Percentiles rank a stretch among this genome's conserved stretches.
These are phyloP conservation scores for Cladosporium sp. DNA, from an alignment of 2,329 filamentous ascomycete genomes.

Conservation along the genomic window DNA sequence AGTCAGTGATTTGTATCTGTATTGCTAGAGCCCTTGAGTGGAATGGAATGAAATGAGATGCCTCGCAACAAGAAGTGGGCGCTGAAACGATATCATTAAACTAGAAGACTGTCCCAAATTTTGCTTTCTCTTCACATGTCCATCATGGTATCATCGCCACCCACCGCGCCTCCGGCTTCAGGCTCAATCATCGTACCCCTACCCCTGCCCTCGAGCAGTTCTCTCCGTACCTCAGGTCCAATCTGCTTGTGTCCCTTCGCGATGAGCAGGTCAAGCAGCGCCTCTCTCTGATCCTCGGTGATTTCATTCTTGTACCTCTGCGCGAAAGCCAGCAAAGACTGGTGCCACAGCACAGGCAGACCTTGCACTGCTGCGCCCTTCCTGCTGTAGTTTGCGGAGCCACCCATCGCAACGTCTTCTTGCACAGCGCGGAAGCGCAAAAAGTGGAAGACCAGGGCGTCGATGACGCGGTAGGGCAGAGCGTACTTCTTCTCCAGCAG, in stretches of 20 bases:
- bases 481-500: constrained; percentile 97
- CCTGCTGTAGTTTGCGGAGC: constrained; percentile 28
- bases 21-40: too few relatives aligned
- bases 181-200: constrained; percentile 68
- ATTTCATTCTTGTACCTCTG: constrained; percentile 95
- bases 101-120: background rate
- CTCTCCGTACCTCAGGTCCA: constrained; percentile 83
- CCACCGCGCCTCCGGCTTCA: constrained; percentile 48
- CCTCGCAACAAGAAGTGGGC: background rate
- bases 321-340: constrained; percentile 85
- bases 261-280: constrained; percentile 79
- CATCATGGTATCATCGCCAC: constrained; percentile 88
- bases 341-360: constrained; percentile 93
- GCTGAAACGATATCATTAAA: constrained; percentile 8
- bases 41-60: too few relatives aligned
- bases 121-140: constrained; percentile 27
- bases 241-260: constrained; percentile 83
- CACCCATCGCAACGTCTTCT: constrained; percentile 55
- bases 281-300: constrained; percentile 90
- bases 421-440: constrained; percentile 76
- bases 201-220: constrained; percentile 81
- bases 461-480: constrained; percentile 88
- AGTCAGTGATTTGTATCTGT: too few relatives aligned
- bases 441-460: constrained; percentile 95
- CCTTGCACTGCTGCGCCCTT: constrained; percentile 46